phyloP scores from a whole-genome alignment of 2,329 filamentous ascomycete species.

The Colletotrichum costaricense region DNA sequence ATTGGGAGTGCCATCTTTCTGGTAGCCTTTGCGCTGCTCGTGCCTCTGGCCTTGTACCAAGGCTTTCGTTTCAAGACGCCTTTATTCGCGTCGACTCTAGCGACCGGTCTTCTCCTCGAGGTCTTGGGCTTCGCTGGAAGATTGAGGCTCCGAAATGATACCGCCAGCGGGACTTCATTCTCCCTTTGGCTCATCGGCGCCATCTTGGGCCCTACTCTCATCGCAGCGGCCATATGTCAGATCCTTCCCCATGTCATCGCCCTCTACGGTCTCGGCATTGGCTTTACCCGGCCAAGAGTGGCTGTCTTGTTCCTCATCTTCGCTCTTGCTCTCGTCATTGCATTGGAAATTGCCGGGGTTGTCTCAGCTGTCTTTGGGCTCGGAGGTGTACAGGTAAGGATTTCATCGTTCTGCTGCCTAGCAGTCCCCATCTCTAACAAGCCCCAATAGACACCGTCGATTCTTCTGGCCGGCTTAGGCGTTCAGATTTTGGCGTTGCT shows the following conservation, averaged over 20 bases:
- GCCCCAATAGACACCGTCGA: slow-evolving; percentile 46
- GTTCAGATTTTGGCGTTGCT: slow-evolving; percentile 55
- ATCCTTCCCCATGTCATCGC: slow-evolving; percentile 58
- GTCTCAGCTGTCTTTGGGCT: slow-evolving; percentile 51
- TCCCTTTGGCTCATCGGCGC: slow-evolving; percentile 59
- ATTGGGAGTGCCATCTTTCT: slow-evolving; percentile 55
- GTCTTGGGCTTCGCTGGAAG: slow-evolving; percentile 59
- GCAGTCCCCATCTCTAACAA: not conserved
- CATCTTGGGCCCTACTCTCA: slow-evolving; percentile 57
- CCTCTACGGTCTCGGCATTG: slow-evolving; percentile 58
- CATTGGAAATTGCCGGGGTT: slow-evolving; percentile 40
- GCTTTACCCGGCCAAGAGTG: slow-evolving; percentile 48
- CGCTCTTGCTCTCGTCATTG: slow-evolving; percentile 46
- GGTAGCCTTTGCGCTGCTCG: slow-evolving; percentile 51
- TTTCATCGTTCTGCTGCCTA: not conserved
- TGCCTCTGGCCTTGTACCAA: slow-evolving; percentile 50
- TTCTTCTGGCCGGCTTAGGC: slow-evolving; percentile 57
- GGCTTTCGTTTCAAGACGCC: slow-evolving; percentile 53
- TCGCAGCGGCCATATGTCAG: slow-evolving; percentile 56
- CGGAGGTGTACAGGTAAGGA: slow-evolving; percentile 29
- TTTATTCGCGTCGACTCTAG: slow-evolving; percentile 53
- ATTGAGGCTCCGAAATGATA: slow-evolving; percentile 51
- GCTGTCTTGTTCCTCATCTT: slow-evolving; percentile 47
- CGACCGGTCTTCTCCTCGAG: slow-evolving; percentile 55
- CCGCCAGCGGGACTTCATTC: slow-evolving; percentile 50